Evolutionary conservation across 257 asterid species (phyloP).

Genomic region (Linaria vulgaris): DNA sequence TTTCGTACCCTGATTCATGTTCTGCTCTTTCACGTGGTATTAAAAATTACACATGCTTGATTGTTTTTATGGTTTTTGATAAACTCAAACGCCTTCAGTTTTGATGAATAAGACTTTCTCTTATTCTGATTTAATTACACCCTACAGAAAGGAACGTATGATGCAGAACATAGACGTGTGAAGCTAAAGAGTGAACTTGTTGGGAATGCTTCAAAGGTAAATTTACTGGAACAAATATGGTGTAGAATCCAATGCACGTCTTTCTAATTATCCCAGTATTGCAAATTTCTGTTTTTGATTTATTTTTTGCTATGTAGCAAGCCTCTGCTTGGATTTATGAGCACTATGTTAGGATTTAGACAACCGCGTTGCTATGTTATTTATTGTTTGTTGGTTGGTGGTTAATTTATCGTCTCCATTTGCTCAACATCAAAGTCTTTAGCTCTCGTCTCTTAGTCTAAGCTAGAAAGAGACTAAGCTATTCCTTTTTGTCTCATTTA

Average conservation of each 20-base stretch:
- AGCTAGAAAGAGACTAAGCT: no score
- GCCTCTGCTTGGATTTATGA: background rate
- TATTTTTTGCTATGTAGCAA: background rate
- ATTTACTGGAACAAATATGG: no score
- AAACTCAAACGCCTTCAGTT: background rate
- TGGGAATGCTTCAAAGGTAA: constrained; percentile 80
- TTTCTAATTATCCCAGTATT: background rate
- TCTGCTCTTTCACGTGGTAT: background rate
- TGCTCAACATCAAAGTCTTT: no score
- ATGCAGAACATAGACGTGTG: constrained; percentile 44
- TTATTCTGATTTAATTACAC: background rate
- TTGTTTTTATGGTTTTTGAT: background rate
- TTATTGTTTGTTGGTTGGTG: no score
- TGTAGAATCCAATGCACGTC: background rate
- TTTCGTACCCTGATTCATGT: constrained; percentile 1
- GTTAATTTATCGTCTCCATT: no score
- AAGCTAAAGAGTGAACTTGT: constrained; percentile 50
- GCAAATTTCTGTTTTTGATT: background rate
- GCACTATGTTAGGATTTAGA: no score
- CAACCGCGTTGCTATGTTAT: no score
- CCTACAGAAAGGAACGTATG: constrained; percentile 56
- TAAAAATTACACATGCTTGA: background rate
- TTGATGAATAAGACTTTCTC: background rate
- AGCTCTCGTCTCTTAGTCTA: no score
- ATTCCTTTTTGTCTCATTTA: no score